Base-by-base conservation (phyloP, 1,139 yeast species). In the Pichia sp. region DNA sequence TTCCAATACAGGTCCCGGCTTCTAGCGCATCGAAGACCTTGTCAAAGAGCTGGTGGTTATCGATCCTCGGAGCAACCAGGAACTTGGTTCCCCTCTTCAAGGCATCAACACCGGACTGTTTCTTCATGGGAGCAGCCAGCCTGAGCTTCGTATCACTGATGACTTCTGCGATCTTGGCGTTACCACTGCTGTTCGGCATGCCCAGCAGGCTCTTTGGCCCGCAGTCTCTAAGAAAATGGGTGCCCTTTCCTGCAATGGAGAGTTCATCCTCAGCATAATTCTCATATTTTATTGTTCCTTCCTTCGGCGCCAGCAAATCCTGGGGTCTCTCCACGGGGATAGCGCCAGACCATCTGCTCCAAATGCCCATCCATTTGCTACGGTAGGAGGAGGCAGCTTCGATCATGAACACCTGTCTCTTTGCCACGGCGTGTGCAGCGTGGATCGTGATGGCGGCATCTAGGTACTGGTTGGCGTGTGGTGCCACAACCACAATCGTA, bases 401-500 rank as follows among this genome's bases (percentile, higher is more conserved):
- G 56, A 83, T 74, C 58, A 81, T 77, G 20, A 83, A 70, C 4
- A 79, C 65, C 61, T 77, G 69, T 64, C 89, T 68, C 57, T 77
- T 71, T 33, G 69, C 55, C 54, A 63, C 55, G 48, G 65, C 59
- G 57, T 74, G 65, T 14, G 85, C 79, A 55, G 80, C 83, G 52
- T 78, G 74, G 78, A 83, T 78, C 27, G 84, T 75, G 41, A 86
- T 71, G 5, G 85, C 77, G 2, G 87, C 89, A 67, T 87, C 95
- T 34, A 86, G 82, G 63, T 86, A 86, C 66, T 87, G 95, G 66
- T 86, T 86, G 17, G 90, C 90, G 70, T 87, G 93, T 1, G 95
- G 93, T 1, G 92, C 93, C 47, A 85, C 85, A 34, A 86, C 93
- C 55, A 86, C 79, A 50, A 87, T 81, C 4, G 85, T 84, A 0